phyloP scores from a whole-genome alignment of 2,329 filamentous ascomycete genomes.

The Aureobasidium zeae region DNA sequence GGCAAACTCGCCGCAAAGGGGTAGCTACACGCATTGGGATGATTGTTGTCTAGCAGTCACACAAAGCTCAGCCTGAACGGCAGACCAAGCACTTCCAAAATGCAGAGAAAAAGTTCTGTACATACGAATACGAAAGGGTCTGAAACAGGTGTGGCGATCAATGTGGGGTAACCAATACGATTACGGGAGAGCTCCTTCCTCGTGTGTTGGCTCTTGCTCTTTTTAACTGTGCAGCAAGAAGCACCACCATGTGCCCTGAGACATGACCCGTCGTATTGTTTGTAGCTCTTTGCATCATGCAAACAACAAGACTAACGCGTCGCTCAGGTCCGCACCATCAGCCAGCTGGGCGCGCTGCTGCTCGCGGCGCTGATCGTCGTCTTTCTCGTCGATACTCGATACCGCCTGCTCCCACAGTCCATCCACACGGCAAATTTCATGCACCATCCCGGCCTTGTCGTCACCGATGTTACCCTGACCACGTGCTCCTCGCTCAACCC shows the following conservation, averaged over 20 bases:
- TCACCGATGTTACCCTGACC: slow-evolving; percentile 74
- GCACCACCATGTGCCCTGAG: no score
- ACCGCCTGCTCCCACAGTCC: slow-evolving; percentile 72
- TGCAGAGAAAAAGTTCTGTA: neutral
- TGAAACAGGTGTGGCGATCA: no score
- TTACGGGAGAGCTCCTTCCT: no score
- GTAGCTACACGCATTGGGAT: neutral
- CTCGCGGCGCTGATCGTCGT: slow-evolving; percentile 57
- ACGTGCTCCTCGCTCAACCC: slow-evolving; percentile 66
- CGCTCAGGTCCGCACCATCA: slow-evolving; percentile 49
- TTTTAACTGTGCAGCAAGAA: no score
- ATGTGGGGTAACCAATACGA: no score
- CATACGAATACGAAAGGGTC: no score
- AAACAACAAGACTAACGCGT: neutral
- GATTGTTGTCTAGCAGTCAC: no score
- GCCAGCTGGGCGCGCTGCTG: slow-evolving; percentile 62
- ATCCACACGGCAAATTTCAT: slow-evolving; percentile 75
- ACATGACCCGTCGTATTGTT: slow-evolving; percentile 21
- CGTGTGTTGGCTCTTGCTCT: no score
- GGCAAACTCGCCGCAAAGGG: slow-evolving; percentile 1
- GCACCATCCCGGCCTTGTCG: slow-evolving; percentile 73
- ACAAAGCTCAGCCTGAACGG: no score
- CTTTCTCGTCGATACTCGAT: slow-evolving; percentile 79
- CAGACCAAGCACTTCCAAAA: neutral
- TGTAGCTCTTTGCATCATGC: neutral